Evolutionary conservation across 768 basidiomycete species (phyloP).

Genomic region (Amanita thiersii): DNA sequence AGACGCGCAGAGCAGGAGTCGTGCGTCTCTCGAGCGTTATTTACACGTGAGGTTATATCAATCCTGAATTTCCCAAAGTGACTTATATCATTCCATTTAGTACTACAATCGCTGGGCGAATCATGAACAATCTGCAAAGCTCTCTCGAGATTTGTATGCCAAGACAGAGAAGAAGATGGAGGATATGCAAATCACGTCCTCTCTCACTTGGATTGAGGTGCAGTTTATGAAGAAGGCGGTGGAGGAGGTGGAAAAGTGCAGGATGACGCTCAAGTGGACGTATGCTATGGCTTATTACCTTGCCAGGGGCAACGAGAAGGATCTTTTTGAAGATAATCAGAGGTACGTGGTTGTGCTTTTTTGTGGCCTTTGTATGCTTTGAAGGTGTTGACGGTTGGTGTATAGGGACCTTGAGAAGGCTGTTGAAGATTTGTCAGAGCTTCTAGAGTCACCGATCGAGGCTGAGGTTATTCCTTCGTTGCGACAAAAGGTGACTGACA

Average conservation of each 20-base stretch:
- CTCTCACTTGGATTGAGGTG: slow-evolving; percentile 95
- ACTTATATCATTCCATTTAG: slow-evolving; percentile 28
- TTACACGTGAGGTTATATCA: slow-evolving; percentile 63
- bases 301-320: slow-evolving; percentile 83
- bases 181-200: slow-evolving; percentile 92
- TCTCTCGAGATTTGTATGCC: slow-evolving; percentile 83
- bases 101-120: slow-evolving; percentile 99
- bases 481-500: slow-evolving; percentile 91
- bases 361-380: background rate
- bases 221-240: slow-evolving; percentile 99
- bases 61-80: slow-evolving; percentile 2
- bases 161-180: slow-evolving; percentile 99
- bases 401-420: slow-evolving; percentile 85
- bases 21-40: slow-evolving; percentile 91
- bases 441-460: slow-evolving; percentile 89
- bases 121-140: slow-evolving; percentile 98
- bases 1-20: slow-evolving; percentile 84
- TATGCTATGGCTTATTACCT: slow-evolving; percentile 99
- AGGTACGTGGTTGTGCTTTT: slow-evolving; percentile 49
- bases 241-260: slow-evolving; percentile 82
- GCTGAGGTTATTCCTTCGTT: slow-evolving; percentile 72
- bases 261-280: slow-evolving; percentile 97
- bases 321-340: slow-evolving; percentile 96
- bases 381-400: background rate
- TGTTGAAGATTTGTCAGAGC: slow-evolving; percentile 90